These are phyloP conservation scores for Pleomassaria siparia DNA, from an alignment of 2,329 filamentous ascomycete genomes.

Conservation along the genomic window DNA sequence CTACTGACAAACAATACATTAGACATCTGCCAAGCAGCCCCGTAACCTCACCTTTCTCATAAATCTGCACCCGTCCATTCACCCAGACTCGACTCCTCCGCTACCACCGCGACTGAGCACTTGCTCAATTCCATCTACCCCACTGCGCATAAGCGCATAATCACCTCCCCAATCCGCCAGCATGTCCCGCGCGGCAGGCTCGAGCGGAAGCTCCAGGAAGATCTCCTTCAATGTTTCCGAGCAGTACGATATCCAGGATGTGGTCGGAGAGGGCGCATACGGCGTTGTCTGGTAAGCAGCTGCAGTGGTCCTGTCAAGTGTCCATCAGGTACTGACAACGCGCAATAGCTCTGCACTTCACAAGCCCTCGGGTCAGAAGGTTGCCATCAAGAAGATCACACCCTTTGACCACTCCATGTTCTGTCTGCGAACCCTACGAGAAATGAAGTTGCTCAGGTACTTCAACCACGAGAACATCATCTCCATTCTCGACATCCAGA, in stretches of 20 bases:
- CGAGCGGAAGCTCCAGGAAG: slow-evolving; percentile 68
- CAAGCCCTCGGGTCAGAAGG: slow-evolving; percentile 97
- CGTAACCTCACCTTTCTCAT: background rate
- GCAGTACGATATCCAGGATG: slow-evolving; percentile 99
- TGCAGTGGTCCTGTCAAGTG: slow-evolving; percentile 1
- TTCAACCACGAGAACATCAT: slow-evolving; percentile 99
- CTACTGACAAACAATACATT: slow-evolving; percentile 9
- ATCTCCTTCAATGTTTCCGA: slow-evolving; percentile 99
- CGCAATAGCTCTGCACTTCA: slow-evolving; percentile 84
- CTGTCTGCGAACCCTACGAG: slow-evolving; percentile 90
- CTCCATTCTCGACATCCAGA: slow-evolving; percentile 98
- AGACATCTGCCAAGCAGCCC: slow-evolving; percentile 2
- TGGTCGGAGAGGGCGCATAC: slow-evolving; percentile 97
- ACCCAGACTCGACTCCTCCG: background rate
- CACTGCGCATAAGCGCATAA: slow-evolving; percentile 24
- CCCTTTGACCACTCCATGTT: slow-evolving; percentile 99
- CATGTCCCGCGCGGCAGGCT: slow-evolving; percentile 41
- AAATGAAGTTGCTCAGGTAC: slow-evolving; percentile 98
- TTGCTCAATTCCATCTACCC: slow-evolving; percentile 15
- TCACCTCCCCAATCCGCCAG: slow-evolving; percentile 20
- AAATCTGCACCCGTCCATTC: background rate
- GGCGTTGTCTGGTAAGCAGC: slow-evolving; percentile 89
- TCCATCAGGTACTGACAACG: slow-evolving; percentile 18
- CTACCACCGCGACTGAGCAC: slow-evolving; percentile 1
- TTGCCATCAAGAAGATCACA: slow-evolving; percentile 99